Evolutionary conservation across 768 basidiomycete genomes (phyloP).

Genomic region (Lactarius hengduanensis): DNA sequence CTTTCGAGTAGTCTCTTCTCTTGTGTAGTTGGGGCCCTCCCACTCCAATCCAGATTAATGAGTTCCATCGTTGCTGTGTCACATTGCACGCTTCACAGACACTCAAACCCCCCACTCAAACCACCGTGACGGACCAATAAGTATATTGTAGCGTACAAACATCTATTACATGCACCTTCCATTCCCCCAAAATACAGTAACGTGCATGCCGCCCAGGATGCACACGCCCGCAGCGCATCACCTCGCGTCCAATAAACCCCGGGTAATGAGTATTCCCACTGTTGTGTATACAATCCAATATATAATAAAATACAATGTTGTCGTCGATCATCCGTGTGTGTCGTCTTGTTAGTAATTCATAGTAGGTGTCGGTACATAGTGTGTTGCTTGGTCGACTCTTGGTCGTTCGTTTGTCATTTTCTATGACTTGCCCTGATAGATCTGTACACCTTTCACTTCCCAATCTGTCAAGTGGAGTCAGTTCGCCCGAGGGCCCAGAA

Average conservation of each 20-base stretch:
- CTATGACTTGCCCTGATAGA: constrained; percentile 50
- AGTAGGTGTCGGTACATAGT: not conserved
- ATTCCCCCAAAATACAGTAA: not conserved
- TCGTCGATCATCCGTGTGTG: constrained; percentile 8
- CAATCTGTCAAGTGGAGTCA: constrained; percentile 52
- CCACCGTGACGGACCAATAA: not conserved
- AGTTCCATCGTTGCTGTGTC: not conserved
- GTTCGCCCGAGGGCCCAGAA: not conserved
- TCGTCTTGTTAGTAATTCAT: not conserved
- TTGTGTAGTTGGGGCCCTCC: not conserved
- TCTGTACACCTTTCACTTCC: constrained; percentile 74
- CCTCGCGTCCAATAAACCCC: constrained; percentile 3
- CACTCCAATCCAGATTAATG: not conserved
- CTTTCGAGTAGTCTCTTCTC: not conserved
- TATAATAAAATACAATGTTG: constrained; percentile 18
- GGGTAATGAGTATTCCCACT: not conserved
- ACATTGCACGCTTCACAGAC: not conserved
- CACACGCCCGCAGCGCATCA: not conserved
- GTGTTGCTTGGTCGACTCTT: not conserved
- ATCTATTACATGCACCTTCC: constrained; percentile 8
- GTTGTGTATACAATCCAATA: not conserved
- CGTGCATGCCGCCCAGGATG: not conserved
- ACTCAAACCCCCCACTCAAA: not conserved
- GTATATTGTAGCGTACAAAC: constrained; percentile 17
- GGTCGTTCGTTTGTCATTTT: not conserved